These are phyloP conservation scores for Colletotrichum phormii DNA, from an alignment of 2,329 filamentous ascomycete genomes.

Conservation along the genomic window DNA sequence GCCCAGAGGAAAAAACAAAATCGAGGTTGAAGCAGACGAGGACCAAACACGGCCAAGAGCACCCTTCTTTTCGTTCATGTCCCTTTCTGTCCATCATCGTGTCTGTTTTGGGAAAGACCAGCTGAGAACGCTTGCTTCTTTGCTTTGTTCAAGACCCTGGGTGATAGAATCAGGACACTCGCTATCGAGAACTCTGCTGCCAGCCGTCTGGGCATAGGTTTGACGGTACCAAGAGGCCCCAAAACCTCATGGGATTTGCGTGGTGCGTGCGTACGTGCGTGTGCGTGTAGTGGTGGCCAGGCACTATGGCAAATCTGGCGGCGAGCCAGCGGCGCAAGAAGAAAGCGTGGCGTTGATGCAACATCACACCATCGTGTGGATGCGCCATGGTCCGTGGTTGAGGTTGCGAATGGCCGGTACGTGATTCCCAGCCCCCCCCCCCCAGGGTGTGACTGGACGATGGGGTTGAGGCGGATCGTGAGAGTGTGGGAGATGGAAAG, in stretches of 20 bases:
- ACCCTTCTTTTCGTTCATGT: slow-evolving; percentile 28
- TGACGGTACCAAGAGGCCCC: slow-evolving; percentile 14
- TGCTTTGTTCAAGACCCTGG: slow-evolving; percentile 3
- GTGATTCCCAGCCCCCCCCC: neutral
- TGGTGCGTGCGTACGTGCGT: neutral
- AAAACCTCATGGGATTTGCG: neutral
- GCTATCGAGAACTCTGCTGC: slow-evolving; percentile 5
- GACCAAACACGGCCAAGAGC: slow-evolving; percentile 15
- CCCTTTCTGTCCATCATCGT: slow-evolving; percentile 1
- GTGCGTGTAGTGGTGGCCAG: neutral
- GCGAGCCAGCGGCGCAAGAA: slow-evolving; percentile 13
- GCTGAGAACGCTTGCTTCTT: slow-evolving; percentile 24
- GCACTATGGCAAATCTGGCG: neutral
- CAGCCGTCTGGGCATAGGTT: slow-evolving; percentile 8
- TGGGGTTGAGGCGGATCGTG: slow-evolving; percentile 21
- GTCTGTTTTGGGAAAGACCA: slow-evolving; percentile 16
- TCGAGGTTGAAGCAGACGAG: neutral
- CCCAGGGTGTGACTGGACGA: neutral
- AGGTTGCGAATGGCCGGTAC: neutral
- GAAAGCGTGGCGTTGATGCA: slow-evolving; percentile 28
- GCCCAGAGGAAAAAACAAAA: neutral
- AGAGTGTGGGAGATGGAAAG: slow-evolving; percentile 6
- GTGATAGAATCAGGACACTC: slow-evolving; percentile 4
- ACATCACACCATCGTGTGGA: slow-evolving; percentile 26
- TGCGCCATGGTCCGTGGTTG: neutral